Percentiles rank a stretch among this genome's conserved stretches.
phyloP scores from a whole-genome alignment of 306 rosid genomes.

The Pyrus bretschneideri region DNA sequence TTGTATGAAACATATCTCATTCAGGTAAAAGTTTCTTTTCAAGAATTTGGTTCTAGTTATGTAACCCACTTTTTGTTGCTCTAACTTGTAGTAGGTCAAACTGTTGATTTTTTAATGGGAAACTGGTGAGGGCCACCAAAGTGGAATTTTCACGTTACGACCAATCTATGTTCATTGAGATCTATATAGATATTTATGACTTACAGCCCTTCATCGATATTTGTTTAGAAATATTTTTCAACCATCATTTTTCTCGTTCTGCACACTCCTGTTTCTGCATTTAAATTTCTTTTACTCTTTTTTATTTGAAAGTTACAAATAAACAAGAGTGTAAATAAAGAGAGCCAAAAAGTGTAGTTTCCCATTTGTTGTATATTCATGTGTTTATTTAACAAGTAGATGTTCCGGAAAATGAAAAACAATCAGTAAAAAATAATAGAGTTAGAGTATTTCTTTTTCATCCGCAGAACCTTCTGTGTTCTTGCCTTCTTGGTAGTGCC shows the following conservation, averaged over 20 bases:
- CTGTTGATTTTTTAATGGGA: slow-evolving; percentile 6
- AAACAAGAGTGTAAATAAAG: too few relatives aligned
- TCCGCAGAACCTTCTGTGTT: neutral
- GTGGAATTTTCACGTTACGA: slow-evolving; percentile 18
- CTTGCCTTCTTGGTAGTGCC: neutral
- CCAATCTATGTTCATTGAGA: slow-evolving; percentile 15
- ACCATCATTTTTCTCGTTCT: too few relatives aligned
- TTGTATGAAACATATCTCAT: neutral
- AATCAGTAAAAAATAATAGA: neutral
- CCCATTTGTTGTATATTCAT: neutral
- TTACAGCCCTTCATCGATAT: neutral
- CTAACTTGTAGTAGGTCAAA: neutral
- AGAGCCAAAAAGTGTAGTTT: neutral
- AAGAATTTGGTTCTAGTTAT: neutral
- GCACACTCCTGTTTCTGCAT: too few relatives aligned
- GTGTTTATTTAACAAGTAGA: too few relatives aligned
- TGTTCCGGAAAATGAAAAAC: neutral
- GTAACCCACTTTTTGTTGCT: neutral
- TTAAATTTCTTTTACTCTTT: too few relatives aligned
- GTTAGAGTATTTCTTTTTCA: neutral
- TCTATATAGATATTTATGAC: slow-evolving; percentile 1
- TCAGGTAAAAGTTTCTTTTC: neutral
- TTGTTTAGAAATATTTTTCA: neutral
- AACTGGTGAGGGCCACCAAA: slow-evolving; percentile 20
- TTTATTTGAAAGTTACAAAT: too few relatives aligned